Evolutionary conservation across 1,139 yeast species (phyloP).

Genomic region (Zygoascus sp.): DNA sequence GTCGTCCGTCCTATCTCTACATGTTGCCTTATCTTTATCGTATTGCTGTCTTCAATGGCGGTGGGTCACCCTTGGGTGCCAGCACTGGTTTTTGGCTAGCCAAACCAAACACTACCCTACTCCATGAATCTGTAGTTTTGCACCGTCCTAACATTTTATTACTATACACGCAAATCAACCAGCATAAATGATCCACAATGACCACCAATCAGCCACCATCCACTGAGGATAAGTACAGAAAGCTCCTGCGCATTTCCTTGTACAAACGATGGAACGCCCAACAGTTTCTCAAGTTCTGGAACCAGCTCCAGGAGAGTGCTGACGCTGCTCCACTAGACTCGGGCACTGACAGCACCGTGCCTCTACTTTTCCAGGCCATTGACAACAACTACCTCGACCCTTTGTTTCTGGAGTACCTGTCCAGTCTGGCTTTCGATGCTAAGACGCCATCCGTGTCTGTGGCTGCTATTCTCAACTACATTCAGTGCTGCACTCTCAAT

Average conservation of each 20-base stretch:
- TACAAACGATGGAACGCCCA: slow-evolving; percentile 23
- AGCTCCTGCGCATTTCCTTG: slow-evolving; percentile 23
- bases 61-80: no score
- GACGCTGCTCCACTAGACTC: slow-evolving; percentile 11
- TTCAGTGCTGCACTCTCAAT: slow-evolving; percentile 10
- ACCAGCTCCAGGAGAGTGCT: slow-evolving; percentile 32
- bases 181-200: no score
- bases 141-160: no score
- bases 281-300: slow-evolving; percentile 28
- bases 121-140: no score
- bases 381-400: slow-evolving; percentile 25
- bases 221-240: slow-evolving; percentile 21
- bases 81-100: no score
- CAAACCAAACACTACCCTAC: no score
- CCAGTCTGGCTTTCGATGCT: slow-evolving; percentile 29
- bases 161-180: not conserved
- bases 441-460: slow-evolving; percentile 25
- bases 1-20: no score
- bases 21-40: no score
- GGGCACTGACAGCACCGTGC: not conserved
- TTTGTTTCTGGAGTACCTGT: slow-evolving; percentile 33
- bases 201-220: slow-evolving; percentile 16
- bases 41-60: no score
- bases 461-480: slow-evolving; percentile 20
- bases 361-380: slow-evolving; percentile 11